Base-by-base conservation (phyloP, 164 flowering plant genomes). In the Dillenia turbinata region DNA sequence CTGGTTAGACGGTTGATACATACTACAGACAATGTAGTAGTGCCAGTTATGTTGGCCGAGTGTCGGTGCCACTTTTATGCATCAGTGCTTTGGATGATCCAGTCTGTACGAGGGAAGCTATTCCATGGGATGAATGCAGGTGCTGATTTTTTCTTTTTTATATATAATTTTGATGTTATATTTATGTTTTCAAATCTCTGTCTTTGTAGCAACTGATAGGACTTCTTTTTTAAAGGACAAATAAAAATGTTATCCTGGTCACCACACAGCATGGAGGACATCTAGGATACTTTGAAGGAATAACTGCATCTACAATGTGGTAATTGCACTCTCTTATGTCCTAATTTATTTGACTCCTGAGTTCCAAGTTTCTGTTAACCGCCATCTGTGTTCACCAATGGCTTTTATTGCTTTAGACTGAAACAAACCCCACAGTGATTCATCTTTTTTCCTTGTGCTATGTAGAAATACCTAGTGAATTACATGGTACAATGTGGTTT, bases 121-220 rank as follows among this genome's bases (percentile, higher is more conserved):
- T 94, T 74, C 96, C 99, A 16, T 91, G 94, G 93, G 97, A 94
- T 75, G 99, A 94, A 79, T 91, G 99, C 90, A 83, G 98, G 98
- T 88, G 59, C 19, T 60, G 52, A 16, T 48, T 24, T 17, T 44
- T n/a, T n/a, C n/a, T n/a, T n/a, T n/a, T n/a, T n/a, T 19, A 19
- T 19, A 19, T 59, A 1, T 33, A 33, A 45, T 19, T 6, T 51
- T 24, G 12, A 44, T 12, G 3, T 6, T 15, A 44, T 24, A 59
- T 54, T 43, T 9, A 7, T 46, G 26, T 50, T 54, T 26, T 9
- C 17, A 15, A 12, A 5, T 51, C 45, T 43, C 5, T 33, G 10
- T 45, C 52, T 22, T 24, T 70, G 22, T 24, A 15, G 44, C 46
- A 17, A 45, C 49, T 43, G 19, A 12, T n/a, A 17, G 54, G 46